Conservation (phyloP, 2,329 filamentous ascomycete genomes). For the Aaosphaeria arxii region DNA sequence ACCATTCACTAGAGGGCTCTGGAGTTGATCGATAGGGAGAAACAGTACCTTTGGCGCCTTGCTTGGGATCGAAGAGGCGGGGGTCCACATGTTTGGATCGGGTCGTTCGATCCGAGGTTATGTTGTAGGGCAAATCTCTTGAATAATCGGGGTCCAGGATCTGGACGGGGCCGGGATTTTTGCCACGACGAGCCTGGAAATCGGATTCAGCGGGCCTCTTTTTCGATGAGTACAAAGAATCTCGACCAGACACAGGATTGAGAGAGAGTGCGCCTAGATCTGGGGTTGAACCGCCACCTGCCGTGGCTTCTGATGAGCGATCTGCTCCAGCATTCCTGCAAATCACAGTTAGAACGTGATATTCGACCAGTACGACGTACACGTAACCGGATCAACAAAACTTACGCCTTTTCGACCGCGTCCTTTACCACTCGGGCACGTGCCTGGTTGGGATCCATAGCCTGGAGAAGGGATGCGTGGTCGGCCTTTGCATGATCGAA, state of each 20-base stretch:
- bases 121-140: slow-evolving; percentile 15
- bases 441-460: slow-evolving; percentile 14
- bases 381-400: slow-evolving; percentile 9
- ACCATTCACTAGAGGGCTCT: slow-evolving; percentile 22
- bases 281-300: slow-evolving; percentile 21
- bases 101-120: slow-evolving; percentile 11
- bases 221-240: slow-evolving; percentile 18
- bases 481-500: slow-evolving; percentile 23
- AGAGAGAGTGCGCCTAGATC: slow-evolving; percentile 29
- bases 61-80: slow-evolving; percentile 16
- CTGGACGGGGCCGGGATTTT: slow-evolving; percentile 17
- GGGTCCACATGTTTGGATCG: slow-evolving; percentile 14
- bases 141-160: slow-evolving; percentile 24
- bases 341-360: slow-evolving; percentile 3
- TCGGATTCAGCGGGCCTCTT: slow-evolving; percentile 30
- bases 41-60: slow-evolving; percentile 9
- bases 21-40: slow-evolving; percentile 18
- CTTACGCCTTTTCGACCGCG: slow-evolving; percentile 19
- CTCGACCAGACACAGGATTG: slow-evolving; percentile 15
- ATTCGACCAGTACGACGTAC: slow-evolving; percentile 1
- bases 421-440: slow-evolving; percentile 20
- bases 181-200: slow-evolving; percentile 19
- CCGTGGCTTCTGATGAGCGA: slow-evolving; percentile 23
- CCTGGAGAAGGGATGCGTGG: slow-evolving; percentile 20
- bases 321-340: slow-evolving; percentile 15